Base-by-base conservation (phyloP, 2,329 filamentous ascomycete genomes). In the Emmonsiellopsis sp. region DNA sequence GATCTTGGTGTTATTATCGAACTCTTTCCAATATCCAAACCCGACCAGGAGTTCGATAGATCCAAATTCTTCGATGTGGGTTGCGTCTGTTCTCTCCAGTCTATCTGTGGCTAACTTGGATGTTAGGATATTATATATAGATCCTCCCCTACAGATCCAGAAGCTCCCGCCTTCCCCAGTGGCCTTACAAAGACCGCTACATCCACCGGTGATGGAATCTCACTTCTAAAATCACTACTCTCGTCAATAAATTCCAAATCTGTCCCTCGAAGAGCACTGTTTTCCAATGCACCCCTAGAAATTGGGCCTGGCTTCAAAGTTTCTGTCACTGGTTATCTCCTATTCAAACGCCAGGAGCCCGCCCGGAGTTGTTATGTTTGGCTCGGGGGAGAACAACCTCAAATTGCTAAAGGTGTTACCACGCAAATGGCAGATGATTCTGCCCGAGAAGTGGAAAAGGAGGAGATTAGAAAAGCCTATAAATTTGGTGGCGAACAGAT, bases 401-500 rank as follows among this genome's bases (percentile, higher is more conserved):
- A 95, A 65, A 85, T 97, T 54, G 91, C 83, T 1, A 76, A 81
- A 10, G 83, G 87, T 1, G 81, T 86, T 61, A 93, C 88, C 0
- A 84, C 83, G 1, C 82, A 84, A 54, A 79, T 91, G 53, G 85
- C 89, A 3, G 87, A 89, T 56, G 89, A 94, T 61, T 90, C 84
- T 15, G 81, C 85, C 2, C 79, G 84, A 38, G 82, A 83, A 0
- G 83, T 97, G 0, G 85, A 94, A 58, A 91, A 91, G 61, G 73
- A 73, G 2, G 90, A 97, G 63, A 81, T 94, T 16, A 86, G 86
- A 55, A 96, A 93, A 69, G 93, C 92, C 0, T 98, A 93, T 76
- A 96, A 93, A 63, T 97, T 97, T 65, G 93, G 92, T 10, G 91
- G 89, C 40, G 89, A 95, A 59, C 89, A 89, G 47, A 82, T 98